These are phyloP conservation scores for Nicotiana undulata DNA, from an alignment of 257 asterid species.

Conservation along the genomic window DNA sequence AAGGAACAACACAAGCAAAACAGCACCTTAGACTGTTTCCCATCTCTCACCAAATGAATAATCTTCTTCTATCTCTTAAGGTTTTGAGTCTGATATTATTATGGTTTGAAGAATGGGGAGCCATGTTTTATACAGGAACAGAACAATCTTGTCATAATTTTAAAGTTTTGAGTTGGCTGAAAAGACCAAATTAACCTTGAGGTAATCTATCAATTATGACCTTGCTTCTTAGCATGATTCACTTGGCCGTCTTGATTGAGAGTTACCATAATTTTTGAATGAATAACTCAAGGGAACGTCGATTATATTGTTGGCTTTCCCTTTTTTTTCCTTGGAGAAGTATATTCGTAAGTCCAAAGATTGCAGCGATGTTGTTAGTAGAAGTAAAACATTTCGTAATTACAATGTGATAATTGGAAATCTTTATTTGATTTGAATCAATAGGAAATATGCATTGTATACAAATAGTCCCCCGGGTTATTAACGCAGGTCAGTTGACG, in stretches of 20 bases:
- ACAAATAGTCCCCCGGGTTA: no score
- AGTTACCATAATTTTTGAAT: no score
- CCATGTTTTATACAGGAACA: no score
- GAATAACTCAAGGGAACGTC: background rate
- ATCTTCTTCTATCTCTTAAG: no score
- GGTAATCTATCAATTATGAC: background rate
- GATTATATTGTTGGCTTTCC: background rate
- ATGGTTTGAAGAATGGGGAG: no score
- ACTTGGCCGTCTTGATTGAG: no score
- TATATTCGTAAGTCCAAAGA: background rate
- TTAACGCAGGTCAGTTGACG: no score
- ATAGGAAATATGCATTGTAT: no score
- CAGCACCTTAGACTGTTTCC: constrained; percentile 93
- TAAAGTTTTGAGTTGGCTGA: no score
- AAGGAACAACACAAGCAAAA: constrained; percentile 94
- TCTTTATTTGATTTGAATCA: background rate
- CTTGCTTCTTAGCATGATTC: background rate
- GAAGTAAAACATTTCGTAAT: background rate
- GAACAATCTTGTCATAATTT: no score
- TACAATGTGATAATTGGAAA: background rate
- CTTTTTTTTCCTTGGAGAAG: no score
- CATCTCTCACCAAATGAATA: constrained; percentile 21
- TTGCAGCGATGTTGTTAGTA: background rate
- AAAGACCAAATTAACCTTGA: background rate
- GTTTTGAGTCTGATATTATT: no score